A percentile compares a stretch with the other conserved stretches of the same genome.
Evolutionary conservation across 2,329 filamentous ascomycete species (phyloP).

Genomic region (Penicillium sp.): DNA sequence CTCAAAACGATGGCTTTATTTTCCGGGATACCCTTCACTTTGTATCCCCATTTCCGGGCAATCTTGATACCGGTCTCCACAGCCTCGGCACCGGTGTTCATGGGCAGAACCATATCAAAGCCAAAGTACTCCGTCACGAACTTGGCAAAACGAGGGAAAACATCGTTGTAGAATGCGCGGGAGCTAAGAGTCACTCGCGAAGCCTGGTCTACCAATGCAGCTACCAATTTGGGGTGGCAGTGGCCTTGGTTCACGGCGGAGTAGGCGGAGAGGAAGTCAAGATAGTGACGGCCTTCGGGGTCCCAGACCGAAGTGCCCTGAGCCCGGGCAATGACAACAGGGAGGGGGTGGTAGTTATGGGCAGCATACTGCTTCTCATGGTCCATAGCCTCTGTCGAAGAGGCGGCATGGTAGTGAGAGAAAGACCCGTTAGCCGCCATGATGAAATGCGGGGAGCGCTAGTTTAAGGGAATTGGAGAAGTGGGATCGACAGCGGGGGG

Average conservation of each 20-base stretch:
- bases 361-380: slow-evolving; percentile 81
- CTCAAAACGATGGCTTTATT: slow-evolving; percentile 81
- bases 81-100: slow-evolving; percentile 97
- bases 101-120: slow-evolving; percentile 96
- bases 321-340: slow-evolving; percentile 85
- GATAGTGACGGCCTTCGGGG: slow-evolving; percentile 89
- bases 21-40: slow-evolving; percentile 83
- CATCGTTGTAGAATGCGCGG: slow-evolving; percentile 95
- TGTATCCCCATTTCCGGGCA: slow-evolving; percentile 96
- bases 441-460: slow-evolving; percentile 17
- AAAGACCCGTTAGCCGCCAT: slow-evolving; percentile 40
- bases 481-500: slow-evolving; percentile 13
- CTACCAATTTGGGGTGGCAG: slow-evolving; percentile 93
- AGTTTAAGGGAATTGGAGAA: slow-evolving; percentile 15
- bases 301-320: slow-evolving; percentile 91
- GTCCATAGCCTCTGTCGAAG: slow-evolving; percentile 73
- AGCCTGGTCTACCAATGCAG: slow-evolving; percentile 84
- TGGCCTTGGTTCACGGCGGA: slow-evolving; percentile 97
- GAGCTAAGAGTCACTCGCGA: slow-evolving; percentile 86
- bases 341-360: slow-evolving; percentile 98
- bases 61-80: slow-evolving; percentile 96
- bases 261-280: slow-evolving; percentile 97
- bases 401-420: slow-evolving; percentile 66
- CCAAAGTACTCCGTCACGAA: slow-evolving; percentile 85
- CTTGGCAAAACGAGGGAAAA: slow-evolving; percentile 92